A percentile compares a stretch with the other conserved stretches of the same genome.
These are phyloP conservation scores for Mycena capillaripes DNA, from an alignment of 768 basidiomycete genomes.

Conservation along the genomic window DNA sequence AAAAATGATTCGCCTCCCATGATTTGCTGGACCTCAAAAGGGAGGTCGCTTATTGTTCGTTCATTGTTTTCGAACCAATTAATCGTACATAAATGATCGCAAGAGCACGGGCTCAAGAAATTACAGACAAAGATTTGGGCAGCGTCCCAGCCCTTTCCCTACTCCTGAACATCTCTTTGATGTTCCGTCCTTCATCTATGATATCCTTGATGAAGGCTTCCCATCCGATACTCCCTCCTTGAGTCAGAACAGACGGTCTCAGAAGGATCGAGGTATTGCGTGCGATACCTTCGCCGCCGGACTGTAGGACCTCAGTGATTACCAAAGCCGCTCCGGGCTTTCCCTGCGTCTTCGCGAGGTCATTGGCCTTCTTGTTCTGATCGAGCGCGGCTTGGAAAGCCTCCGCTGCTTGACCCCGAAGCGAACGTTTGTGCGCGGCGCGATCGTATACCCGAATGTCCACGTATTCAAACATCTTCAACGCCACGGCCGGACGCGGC, in stretches of 20 bases:
- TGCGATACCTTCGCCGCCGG: neutral
- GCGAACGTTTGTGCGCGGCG: constrained; percentile 10
- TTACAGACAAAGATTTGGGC: too few relatives aligned
- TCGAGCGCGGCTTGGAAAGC: constrained; percentile 17
- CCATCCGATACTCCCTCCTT: neutral
- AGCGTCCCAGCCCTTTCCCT: constrained; percentile 11
- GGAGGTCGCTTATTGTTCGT: too few relatives aligned
- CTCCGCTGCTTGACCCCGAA: constrained; percentile 18
- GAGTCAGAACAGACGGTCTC: constrained; percentile 2
- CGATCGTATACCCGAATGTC: constrained; percentile 14
- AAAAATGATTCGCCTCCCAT: too few relatives aligned
- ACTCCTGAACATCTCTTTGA: constrained; percentile 12
- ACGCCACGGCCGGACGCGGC: constrained; percentile 17
- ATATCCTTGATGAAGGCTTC: constrained; percentile 2
- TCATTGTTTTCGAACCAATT: too few relatives aligned
- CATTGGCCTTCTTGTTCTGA: constrained; percentile 8
- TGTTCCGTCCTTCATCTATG: constrained; percentile 13
- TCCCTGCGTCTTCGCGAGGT: constrained; percentile 22
- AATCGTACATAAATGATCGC: too few relatives aligned
- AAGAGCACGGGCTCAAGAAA: too few relatives aligned
- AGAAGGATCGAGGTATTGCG: constrained; percentile 16
- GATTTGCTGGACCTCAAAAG: too few relatives aligned
- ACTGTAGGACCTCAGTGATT: constrained; percentile 16
- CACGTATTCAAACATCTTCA: constrained; percentile 22
- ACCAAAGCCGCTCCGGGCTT: constrained; percentile 13